Percentiles rank a stretch among this genome's conserved stretches.
These are phyloP conservation scores for Albizia julibrissin DNA, from an alignment of 306 rosid species.

Conservation along the genomic window DNA sequence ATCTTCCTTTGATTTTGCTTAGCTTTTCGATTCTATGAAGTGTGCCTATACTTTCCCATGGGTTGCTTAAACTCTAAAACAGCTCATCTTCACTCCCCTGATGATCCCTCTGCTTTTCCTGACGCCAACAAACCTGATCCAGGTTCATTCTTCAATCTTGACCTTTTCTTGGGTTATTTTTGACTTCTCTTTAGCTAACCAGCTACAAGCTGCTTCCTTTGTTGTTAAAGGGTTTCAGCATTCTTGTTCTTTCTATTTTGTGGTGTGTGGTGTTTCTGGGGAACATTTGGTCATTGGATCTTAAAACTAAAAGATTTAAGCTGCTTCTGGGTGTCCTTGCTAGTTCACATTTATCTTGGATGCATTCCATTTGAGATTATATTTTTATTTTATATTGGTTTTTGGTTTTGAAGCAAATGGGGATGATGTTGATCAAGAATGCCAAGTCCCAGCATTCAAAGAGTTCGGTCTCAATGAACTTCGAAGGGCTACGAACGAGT, in stretches of 20 bases:
- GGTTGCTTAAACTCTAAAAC: constrained; percentile 79
- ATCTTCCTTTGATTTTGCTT: background rate
- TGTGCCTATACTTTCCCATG: constrained; percentile 29
- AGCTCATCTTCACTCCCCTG: constrained; percentile 64
- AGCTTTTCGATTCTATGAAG: constrained; percentile 3
- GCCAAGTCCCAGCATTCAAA: constrained; percentile 57
- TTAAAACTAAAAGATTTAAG: constrained; percentile 9
- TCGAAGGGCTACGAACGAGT: constrained; percentile 71
- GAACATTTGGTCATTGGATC: background rate
- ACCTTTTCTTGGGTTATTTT: background rate
- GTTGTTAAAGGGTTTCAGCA: background rate
- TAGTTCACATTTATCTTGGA: background rate
- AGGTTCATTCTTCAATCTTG: constrained; percentile 39
- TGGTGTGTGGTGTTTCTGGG: background rate
- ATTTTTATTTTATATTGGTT: constrained; percentile 6
- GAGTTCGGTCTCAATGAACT: constrained; percentile 65
- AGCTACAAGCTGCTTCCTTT: background rate
- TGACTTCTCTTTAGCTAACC: background rate
- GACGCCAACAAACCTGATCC: constrained; percentile 60
- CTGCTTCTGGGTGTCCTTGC: background rate
- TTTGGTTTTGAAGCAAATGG: constrained; percentile 46
- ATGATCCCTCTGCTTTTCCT: constrained; percentile 48
- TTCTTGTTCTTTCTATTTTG: background rate
- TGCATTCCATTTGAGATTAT: background rate
- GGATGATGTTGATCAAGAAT: constrained; percentile 49